Percentiles rank a stretch among this genome's conserved stretches.
phyloP scores from a whole-genome alignment of 352 stramenopile genomes.

The Globisporangium abappressorium region DNA sequence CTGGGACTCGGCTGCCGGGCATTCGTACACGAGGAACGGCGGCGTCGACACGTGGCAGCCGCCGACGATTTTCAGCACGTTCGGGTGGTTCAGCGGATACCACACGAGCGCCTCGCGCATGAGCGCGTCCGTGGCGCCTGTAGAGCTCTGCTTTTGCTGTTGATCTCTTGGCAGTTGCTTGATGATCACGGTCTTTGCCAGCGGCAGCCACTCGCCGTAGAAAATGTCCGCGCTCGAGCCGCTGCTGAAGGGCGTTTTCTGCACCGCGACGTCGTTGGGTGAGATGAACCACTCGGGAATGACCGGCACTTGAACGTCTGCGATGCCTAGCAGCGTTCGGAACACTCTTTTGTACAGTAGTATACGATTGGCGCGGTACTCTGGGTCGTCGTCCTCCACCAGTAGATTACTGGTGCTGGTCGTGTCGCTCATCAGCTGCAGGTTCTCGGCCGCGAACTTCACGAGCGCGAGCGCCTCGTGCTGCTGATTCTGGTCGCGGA shows the following conservation, averaged over 20 bases:
- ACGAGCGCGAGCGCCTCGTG: constrained; percentile 47
- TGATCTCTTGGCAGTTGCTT: constrained; percentile 29
- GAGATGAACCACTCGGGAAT: constrained; percentile 16
- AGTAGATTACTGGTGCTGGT: constrained; percentile 10
- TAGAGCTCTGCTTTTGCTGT: constrained; percentile 9
- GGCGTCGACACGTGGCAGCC: constrained; percentile 40
- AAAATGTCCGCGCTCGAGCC: constrained; percentile 2
- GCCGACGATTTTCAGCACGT: constrained; percentile 54
- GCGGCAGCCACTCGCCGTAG: constrained; percentile 25
- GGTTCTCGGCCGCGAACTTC: constrained; percentile 45
- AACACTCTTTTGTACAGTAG: constrained; percentile 11
- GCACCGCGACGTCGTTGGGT: constrained; percentile 6
- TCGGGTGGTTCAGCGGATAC: constrained; percentile 39
- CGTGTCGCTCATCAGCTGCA: constrained; percentile 16
- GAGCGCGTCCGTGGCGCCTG: constrained; percentile 14
- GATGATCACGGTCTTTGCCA: constrained; percentile 23
- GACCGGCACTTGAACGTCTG: constrained; percentile 4
- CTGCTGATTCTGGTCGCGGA: constrained; percentile 16
- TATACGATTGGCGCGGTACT: background rate
- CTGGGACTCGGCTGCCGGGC: constrained; percentile 27
- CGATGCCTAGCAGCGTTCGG: constrained; percentile 6
- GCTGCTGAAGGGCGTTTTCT: constrained; percentile 4
- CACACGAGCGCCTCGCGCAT: constrained; percentile 41
- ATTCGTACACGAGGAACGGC: constrained; percentile 58
- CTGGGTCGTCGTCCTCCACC: constrained; percentile 9